Conservation (phyloP, 2,329 filamentous ascomycete species). For the Lithohypha guttulata region DNA sequence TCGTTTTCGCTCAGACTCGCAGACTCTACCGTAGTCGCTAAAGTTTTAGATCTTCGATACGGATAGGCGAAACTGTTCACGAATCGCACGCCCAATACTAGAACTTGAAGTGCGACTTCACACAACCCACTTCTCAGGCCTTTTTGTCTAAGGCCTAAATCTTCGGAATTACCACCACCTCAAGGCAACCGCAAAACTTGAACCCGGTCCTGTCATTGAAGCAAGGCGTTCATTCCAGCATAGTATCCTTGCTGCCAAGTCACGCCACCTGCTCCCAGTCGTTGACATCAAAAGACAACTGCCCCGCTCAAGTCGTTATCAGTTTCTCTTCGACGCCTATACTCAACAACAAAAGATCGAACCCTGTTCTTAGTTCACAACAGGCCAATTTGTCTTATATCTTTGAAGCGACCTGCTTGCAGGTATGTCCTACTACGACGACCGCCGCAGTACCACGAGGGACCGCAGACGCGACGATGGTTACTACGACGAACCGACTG, state of each 20-base stretch:
- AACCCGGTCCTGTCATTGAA: neutral
- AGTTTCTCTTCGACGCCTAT: no score
- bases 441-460: constrained; percentile 27
- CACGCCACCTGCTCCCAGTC: constrained; percentile 1
- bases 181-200: neutral
- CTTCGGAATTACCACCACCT: neutral
- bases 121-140: no score
- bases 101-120: no score
- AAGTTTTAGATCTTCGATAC: no score
- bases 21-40: no score
- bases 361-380: neutral
- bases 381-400: neutral
- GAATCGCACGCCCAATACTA: no score
- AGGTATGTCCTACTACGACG: constrained; percentile 38
- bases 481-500: constrained; percentile 14
- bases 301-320: no score
- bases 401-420: neutral
- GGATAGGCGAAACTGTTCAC: no score
- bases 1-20: no score
- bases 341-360: no score
- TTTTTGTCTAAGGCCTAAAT: neutral
- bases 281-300: constrained; percentile 10
- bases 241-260: neutral
- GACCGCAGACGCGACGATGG: constrained; percentile 17
- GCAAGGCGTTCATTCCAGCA: constrained; percentile 3